Conservation (phyloP, 2,329 filamentous ascomycete genomes). For the Podosphaera aphanis region DNA sequence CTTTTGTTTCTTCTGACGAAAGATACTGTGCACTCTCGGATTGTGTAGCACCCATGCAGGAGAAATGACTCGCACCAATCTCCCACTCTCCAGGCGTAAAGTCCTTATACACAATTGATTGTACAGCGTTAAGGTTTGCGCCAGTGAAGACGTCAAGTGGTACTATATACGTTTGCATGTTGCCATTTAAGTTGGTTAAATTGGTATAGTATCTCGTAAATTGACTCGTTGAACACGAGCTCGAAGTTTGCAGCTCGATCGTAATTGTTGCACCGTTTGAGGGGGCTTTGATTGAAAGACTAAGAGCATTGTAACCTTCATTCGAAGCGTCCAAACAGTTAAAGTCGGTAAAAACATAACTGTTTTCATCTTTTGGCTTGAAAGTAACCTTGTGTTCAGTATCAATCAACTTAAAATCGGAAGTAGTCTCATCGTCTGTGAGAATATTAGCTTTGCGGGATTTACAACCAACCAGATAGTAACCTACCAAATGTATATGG, state of each 20-base stretch:
- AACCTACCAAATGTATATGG: constrained; percentile 18
- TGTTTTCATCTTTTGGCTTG: constrained; percentile 20
- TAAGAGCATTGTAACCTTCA: constrained; percentile 24
- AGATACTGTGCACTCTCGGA: background rate
- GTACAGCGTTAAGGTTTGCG: constrained; percentile 26
- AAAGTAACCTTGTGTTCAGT: constrained; percentile 24
- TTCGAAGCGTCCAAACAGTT: constrained; percentile 22
- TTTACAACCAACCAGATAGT: background rate
- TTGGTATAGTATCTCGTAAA: constrained; percentile 22
- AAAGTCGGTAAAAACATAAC: constrained; percentile 32
- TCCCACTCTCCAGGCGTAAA: constrained; percentile 23
- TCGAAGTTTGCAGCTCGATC: constrained; percentile 25
- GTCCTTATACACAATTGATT: constrained; percentile 21
- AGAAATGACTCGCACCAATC: constrained; percentile 24
- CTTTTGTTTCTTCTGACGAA: constrained; percentile 1
- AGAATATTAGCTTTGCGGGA: constrained; percentile 2
- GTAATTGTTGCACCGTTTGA: constrained; percentile 18
- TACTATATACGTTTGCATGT: constrained; percentile 25
- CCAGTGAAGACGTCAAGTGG: constrained; percentile 25
- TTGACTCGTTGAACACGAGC: constrained; percentile 19
- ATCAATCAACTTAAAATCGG: constrained; percentile 18
- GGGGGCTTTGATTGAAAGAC: constrained; percentile 24
- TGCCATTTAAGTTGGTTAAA: constrained; percentile 24
- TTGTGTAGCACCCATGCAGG: constrained; percentile 16
- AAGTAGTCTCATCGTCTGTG: constrained; percentile 27